Evolutionary conservation across 352 stramenopile species (phyloP), one percentile per base, ranked within the genome.

Genomic region (Phytopythium kandeliae): DNA sequence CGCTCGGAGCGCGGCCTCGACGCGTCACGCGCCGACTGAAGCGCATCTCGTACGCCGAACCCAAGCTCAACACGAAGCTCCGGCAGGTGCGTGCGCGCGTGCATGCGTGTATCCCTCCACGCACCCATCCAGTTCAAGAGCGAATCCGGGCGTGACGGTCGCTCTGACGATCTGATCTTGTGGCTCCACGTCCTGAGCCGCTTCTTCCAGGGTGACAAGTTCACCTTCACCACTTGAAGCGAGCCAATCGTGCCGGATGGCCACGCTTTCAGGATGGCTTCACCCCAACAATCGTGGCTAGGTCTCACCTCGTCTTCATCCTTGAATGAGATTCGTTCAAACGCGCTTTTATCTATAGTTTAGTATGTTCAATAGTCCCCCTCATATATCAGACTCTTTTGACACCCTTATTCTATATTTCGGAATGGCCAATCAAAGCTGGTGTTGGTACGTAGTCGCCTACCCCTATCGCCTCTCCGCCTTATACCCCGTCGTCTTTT

Each of bases 21-120:
- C 68, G 67, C 22, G 51, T 47, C 24, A 58, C 46, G 22, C 72
- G 74, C 31, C 55, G 56, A 15, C 52, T 64, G 25, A 52, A 70
- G 37, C 63, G 58, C 19, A 51, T 89, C 37, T 89, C 73, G 30
- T 91, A 91, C 60, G 65, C 52, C 0, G 75, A 86, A 24, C 80
- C 80, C 41, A 91, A 89, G 54, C 67, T 91, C 56, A 91, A 86
- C 62, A 80, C 71, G 7, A 91, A 91, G 55, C 73, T 91, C 28
- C 80, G 80, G 19, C 74, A 89, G 78, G 79, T 91, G 61, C 41
- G 28, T 31, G 4, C 28, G 4, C 4, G n/a, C n/a, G n/a, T n/a
- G n/a, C n/a, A n/a, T n/a, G n/a, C n/a, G n/a, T n/a, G n/a, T n/a
- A n/a, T n/a, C n/a, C n/a, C n/a, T n/a, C n/a, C n/a, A n/a, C n/a